Conservation (phyloP, 1,284 basidiomycete genomes). For the Sanghuangporus baumii region DNA sequence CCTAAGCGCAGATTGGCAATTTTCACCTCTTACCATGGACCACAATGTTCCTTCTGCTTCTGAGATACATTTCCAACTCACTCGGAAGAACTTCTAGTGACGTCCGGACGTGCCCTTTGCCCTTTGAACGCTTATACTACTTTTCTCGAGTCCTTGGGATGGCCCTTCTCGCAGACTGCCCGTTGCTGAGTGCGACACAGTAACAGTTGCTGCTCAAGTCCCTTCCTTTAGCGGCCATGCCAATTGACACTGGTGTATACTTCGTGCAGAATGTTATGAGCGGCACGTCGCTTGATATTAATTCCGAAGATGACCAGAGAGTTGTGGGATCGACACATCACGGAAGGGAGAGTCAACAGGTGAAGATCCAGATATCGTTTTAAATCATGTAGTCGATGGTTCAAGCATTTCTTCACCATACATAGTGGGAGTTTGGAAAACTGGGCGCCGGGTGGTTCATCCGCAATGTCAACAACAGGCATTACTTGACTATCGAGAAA, state of each 20-base stretch:
- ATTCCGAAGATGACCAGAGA: not conserved
- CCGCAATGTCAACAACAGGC: constrained; percentile 5
- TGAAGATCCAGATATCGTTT: not conserved
- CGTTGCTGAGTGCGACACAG: too few species aligned
- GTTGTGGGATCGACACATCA: not conserved
- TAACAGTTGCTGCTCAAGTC: too few species aligned
- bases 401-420: not conserved
- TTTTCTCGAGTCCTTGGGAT: too few species aligned
- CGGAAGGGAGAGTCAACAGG: not conserved
- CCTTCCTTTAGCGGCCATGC: not conserved
- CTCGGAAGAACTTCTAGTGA: too few species aligned
- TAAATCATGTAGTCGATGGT: not conserved
- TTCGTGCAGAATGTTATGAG: not conserved
- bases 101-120: too few species aligned
- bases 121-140: too few species aligned
- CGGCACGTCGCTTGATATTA: not conserved
- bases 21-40: too few species aligned
- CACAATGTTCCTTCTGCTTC: too few species aligned
- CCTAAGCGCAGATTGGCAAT: too few species aligned
- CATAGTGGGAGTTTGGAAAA: constrained; percentile 8
- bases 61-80: too few species aligned
- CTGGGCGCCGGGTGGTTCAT: constrained; percentile 14
- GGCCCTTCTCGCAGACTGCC: too few species aligned
- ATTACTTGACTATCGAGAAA: constrained; percentile 7
- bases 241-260: not conserved